Base-by-base conservation (phyloP, 1,284 basidiomycete genomes). In the Cutaneotrichosporon dermatis region DNA sequence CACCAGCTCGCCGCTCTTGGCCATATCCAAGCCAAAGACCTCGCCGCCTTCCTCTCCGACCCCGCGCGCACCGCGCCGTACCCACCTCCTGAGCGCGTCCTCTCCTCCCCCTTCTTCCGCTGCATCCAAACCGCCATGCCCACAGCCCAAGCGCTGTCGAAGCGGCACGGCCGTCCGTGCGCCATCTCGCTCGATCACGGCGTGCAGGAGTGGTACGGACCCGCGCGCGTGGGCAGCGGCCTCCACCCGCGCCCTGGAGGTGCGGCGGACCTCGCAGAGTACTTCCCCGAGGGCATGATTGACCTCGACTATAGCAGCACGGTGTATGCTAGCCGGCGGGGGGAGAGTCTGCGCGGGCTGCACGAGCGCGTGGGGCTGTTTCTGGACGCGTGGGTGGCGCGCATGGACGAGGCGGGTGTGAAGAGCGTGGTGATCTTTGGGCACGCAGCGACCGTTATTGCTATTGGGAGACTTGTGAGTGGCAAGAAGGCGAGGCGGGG, bases 41-140 rank as follows among this genome's bases (percentile, higher is more conserved):
- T 79, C 34, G 66, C 67, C 9, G 8, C 45, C 12, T 76, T 73
- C 69, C 66, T 74, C 25, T 69, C 70, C 2, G 41, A 59, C 34
- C 64, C 67, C 7, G 51, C 57, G 7, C 59, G 64, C 34, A 42
- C 58, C 6, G 66, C 67, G 4, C 63, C 70, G 53, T 58, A 66
- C 57, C 76, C 76, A 0, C 63, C 66, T 1, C 78, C 77, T 0
- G 70, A 76, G 53, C 59, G 69, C 41, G 65, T 78, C 35, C 73
- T 76, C 59, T 68, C 66, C 10, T 70, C 67, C 16, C 74, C 77
- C 0, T 81, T 81, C 64, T 82, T 80, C 62, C 77, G 82, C 12
- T 82, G 82, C 60, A 69, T 82, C n/a, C 79, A 82, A 61, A 82
- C 82, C 0, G 72, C 79, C 0, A 56, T 73, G 0, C 80, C 80